Evolutionary conservation across 2,329 filamentous ascomycete species (phyloP), one percentile per base, ranked within the genome.

Genomic region (Diplodia corticola): DNA sequence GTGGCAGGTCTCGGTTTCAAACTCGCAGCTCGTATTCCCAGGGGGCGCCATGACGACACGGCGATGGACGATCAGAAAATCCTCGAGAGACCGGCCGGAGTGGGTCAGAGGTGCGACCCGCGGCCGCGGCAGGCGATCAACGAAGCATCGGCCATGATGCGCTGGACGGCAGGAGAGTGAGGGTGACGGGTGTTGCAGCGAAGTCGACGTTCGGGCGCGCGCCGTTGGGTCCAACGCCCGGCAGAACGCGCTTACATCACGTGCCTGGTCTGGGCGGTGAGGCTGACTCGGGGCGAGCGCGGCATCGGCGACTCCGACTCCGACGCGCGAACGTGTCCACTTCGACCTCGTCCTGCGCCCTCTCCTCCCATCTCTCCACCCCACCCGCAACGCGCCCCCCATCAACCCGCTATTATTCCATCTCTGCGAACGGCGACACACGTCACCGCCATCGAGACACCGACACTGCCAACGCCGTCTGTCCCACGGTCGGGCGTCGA

Each of bases 1-100:
- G 48, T 13, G 20, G 3, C 50, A n/a, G 5, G 28, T 54, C n/a
- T n/a, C 28, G 50, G 51, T 51, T 10, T 30, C 24, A 26, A 24
- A 7, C 9, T 46, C 55, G 37, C 37, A 24, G 35, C 55, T 60
- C 55, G 55, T 60, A 48, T 60, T 60, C 37, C 37, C 46, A 17
- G 37, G 54, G 50, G 26, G 28, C n/a, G 22, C 51, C 55, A 60
- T 60, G 55, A 60, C 55, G 55, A 30, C 55, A 60, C 26, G 17
- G 49, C 40, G 49, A 51, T 53, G 24, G 28, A 24, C 49, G 12
- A 28, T 26, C 24, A n/a, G 24, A 33, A 30, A 28, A 53, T n/a
- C 17, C 5, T 13, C 13, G 20, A 30, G 17, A 53, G 17, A 20
- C 13, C 24, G 15, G 49, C 9, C 10, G 22, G 24, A 51, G 17